These are phyloP conservation scores for Cynanchum wilfordii DNA, from an alignment of 257 asterid genomes.

Conservation along the genomic window DNA sequence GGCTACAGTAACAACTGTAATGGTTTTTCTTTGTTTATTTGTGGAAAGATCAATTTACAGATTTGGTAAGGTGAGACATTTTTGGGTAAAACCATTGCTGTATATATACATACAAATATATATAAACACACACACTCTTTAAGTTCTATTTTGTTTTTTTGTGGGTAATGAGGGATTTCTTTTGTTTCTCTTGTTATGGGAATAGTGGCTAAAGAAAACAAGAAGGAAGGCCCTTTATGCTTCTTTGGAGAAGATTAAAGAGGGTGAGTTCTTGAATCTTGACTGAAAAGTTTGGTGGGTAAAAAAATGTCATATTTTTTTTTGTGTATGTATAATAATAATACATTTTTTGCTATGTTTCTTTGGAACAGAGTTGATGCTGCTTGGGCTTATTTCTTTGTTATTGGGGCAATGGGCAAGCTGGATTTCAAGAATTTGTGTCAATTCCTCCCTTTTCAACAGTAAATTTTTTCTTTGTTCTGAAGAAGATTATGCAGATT, in stretches of 20 bases:
- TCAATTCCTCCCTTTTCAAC: slow-evolving; percentile 69
- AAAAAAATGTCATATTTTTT: not conserved
- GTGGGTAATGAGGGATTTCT: not conserved
- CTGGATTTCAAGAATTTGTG: slow-evolving; percentile 76
- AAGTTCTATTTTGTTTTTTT: not conserved
- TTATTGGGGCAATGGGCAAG: slow-evolving; percentile 86
- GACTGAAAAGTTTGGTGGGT: not conserved
- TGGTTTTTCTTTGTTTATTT: slow-evolving; percentile 83
- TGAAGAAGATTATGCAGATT: slow-evolving; percentile 46
- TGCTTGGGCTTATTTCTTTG: slow-evolving; percentile 84
- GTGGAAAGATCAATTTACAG: slow-evolving; percentile 76
- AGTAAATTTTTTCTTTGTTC: slow-evolving; percentile 73
- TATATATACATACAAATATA: not conserved
- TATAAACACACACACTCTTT: too few relatives aligned
- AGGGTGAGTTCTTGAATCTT: slow-evolving; percentile 39
- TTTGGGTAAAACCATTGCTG: not conserved
- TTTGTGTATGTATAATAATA: not conserved
- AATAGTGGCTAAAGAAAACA: slow-evolving; percentile 84
- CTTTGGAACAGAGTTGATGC: slow-evolving; percentile 64
- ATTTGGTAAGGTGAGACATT: slow-evolving; percentile 63
- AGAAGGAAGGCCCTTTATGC: slow-evolving; percentile 81
- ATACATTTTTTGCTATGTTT: not conserved
- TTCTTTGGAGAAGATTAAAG: slow-evolving; percentile 76
- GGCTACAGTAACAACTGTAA: slow-evolving; percentile 77
- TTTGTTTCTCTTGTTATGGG: slow-evolving; percentile 3